Base-by-base conservation (phyloP, 108 stramenopile species). In the Skeletonema tropicum region DNA sequence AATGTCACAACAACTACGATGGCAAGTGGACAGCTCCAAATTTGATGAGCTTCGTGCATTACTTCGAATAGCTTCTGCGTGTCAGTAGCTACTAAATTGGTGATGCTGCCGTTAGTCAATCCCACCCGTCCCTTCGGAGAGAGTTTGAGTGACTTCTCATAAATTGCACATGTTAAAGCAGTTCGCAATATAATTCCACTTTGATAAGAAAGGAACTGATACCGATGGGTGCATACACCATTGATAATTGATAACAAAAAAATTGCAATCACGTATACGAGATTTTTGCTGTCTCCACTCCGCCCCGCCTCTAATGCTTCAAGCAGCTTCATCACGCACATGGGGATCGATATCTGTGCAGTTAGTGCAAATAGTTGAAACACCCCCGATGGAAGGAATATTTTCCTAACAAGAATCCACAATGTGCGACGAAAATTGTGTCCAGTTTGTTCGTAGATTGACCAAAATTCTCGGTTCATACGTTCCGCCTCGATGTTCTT, bases 31-130 rank as follows among this genome's bases (percentile, higher is more conserved):
- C 90, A 70, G 39, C 86, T 76, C 94, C 94, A 95, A 25, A 93
- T 72, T 41, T 91, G 74, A 82, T 95, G 92, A 4, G 75, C 83
- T 32, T 92, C 90, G 66, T 23, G 23, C 52, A 85, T 69, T 3
- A 89, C 88, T 82, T 92, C 90, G 70, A 86, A 90, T n/a, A 92
- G 46, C 60, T 90, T 93, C 68, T 93, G 89, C 7, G 85, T 77
- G 75, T 95, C 94, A 17, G 87, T 83, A 3, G 88, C 88, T 15
- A 93, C 85, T 10, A 95, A 70, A 42, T 89, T 93, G 48, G 84
- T 85, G 25, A 90, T 70, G 68, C 90, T 82, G 21, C 91, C 93
- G 3, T 83, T 76, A 0, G 88, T 87, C 30, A 90, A 64, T 13
- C 84, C 83, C 3, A 78, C 81, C 23, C 59, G 31, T 59, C 89